These are phyloP conservation scores for Solanum rostratum DNA, from an alignment of 257 asterid species.

Conservation along the genomic window DNA sequence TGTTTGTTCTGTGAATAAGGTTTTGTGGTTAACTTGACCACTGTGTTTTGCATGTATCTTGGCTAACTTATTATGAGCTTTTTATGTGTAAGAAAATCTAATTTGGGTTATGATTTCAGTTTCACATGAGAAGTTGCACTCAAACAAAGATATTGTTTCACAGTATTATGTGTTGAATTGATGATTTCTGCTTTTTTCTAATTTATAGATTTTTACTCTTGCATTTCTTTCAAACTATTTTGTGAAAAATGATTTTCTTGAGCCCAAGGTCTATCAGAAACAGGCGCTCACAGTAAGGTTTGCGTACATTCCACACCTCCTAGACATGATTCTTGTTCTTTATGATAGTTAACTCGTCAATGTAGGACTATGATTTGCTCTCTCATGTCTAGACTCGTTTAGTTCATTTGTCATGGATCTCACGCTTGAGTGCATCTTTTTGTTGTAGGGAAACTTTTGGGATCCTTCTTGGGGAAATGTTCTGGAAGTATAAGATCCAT, in stretches of 20 bases:
- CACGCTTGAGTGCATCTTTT: not conserved
- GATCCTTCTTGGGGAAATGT: constrained; percentile 84
- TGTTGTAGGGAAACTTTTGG: constrained; percentile 65
- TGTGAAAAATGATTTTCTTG: not conserved
- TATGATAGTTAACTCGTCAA: not conserved
- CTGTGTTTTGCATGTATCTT: not conserved
- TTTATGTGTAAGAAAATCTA: not conserved
- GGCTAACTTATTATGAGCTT: not conserved
- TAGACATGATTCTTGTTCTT: not conserved
- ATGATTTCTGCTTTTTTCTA: not conserved
- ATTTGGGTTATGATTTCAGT: not conserved
- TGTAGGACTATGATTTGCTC: not conserved
- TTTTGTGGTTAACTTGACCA: not conserved
- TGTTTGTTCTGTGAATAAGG: not conserved
- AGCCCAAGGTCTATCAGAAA: not conserved
- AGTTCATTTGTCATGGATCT: not conserved
- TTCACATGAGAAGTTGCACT: not conserved
- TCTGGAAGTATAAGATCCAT: constrained; percentile 90
- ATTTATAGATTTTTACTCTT: not conserved
- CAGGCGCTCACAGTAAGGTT: not conserved
- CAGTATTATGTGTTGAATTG: not conserved
- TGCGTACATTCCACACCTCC: not conserved
- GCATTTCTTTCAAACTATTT: not conserved
- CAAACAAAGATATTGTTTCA: not conserved
- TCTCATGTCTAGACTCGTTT: not conserved